Base-by-base conservation (phyloP, 2,329 filamentous ascomycete genomes). In the Thelonectria olida region DNA sequence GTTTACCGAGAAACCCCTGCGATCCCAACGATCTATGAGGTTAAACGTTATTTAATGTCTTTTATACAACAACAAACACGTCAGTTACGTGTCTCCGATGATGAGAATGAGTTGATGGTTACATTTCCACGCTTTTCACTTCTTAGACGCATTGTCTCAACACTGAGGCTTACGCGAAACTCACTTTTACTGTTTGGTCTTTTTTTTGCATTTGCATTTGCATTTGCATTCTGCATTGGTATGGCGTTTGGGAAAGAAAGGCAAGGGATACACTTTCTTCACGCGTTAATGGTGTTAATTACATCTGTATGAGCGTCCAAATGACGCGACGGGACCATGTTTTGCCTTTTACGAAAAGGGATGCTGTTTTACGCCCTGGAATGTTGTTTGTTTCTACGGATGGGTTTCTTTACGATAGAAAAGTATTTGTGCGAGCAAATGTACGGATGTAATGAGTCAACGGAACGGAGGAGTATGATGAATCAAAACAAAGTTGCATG, bases 1-100 rank as follows among this genome's bases (percentile, higher is more conserved):
- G 53, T 84, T 80, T 64, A 84, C 82, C 1, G 81, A 83, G 72
- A 80, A 77, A 70, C 58, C 63, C 57, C 62, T 62, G 55, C 64
- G 68, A 60, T 64, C 65, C 25, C 60, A 64, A 17, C 65, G 72
- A 62, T 74, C 70, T 36, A 70, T 70, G 62, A 72, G 60, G 54
- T 74, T 50, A 63, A 39, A 44, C 59, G 54, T 61, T 61, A 34
- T 42, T 51, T 57, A 68, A 67, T 67, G 54, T 67, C 27, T 53
- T 67, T 10, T 39, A 25, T 28, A 9, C 23, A 41, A 15, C 23
- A n/a, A 31, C 9, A 13, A 31, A 31, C 22, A 25, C 22, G 20
- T 13, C 41, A 27, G 20, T n/a, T 7, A 48, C 23, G 23, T 36
- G 23, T 48, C 41, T 55, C 53, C 25, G 10, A 20, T 48, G 34